Evolutionary conservation across 306 rosid species (phyloP), one percentile per base, ranked within the genome.

Genomic region (Prunus davidiana): DNA sequence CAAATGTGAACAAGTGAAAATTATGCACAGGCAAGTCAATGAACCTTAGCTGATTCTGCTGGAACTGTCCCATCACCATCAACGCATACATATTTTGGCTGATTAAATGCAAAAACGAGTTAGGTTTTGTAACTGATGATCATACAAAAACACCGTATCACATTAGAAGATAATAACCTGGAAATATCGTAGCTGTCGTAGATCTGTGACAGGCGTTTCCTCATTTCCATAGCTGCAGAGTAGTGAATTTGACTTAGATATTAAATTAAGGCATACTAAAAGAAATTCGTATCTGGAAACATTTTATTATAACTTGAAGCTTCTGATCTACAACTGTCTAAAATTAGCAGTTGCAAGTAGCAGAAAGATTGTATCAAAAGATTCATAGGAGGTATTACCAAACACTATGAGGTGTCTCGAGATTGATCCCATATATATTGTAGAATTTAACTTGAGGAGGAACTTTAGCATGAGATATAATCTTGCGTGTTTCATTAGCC

Each of bases 61-160:
- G 99, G 99, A 47, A 92, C 97, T 52, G 97, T 95, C 68, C 99
- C 99, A 77, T 95, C 99, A 41, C 99, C 99, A 60, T 95, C 92
- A 43, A 95, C 99, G 19, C 82, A 87, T 49, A 92, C 64, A 49
- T 75, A 90, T 49, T 60, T 84, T 74, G 96, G 91, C 99, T 95
- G 99, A 55, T 76, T 65, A 63, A 77, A 75, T 5, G 55, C 64
- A 74, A 78, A 75, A 16, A 20, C 14, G 13, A n/a, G 73, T 75
- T 67, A 75, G 54, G 41, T 61, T 51, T 16, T 58, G 64, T 47
- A n/a, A 67, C 6, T 22, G 41, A 6, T 55, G 12, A 32, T 69
- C 24, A 51, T 32, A 71, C 56, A 69, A 28, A 64, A 64, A 32
- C 41, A 56, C n/a, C 75, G 28, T 57, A 19, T 70, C 65, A 45